These are phyloP conservation scores for Coemansia biformis DNA, from an alignment of 192 early-diverging fungal genomes.

Conservation along the genomic window DNA sequence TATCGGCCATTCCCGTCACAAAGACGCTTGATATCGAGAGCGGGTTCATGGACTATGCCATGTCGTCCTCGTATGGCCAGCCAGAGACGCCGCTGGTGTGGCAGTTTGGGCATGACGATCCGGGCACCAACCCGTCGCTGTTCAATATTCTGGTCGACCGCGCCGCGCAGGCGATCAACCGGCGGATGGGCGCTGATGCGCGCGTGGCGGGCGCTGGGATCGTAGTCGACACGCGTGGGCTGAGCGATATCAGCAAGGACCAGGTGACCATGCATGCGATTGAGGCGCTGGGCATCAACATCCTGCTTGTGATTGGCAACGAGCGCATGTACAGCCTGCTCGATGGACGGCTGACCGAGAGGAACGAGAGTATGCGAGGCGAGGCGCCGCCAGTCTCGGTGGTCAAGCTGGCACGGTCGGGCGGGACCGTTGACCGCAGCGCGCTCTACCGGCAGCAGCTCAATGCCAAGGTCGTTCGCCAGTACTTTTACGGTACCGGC, in stretches of 20 bases:
- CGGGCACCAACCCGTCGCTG: conserved; percentile 71
- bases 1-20: conserved; percentile 70
- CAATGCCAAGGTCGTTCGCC: conserved; percentile 70
- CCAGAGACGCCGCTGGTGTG: conserved; percentile 75
- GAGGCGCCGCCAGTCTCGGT: conserved; percentile 59
- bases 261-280: conserved; percentile 72
- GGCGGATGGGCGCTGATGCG: conserved; percentile 57
- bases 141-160: conserved; percentile 64
- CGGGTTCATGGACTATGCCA: conserved; percentile 59
- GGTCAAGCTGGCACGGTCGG: conserved; percentile 86
- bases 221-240: conserved; percentile 83
- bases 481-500: conserved; percentile 92
- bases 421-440: conserved; percentile 90
- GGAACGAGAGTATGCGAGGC: too few species aligned
- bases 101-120: conserved; percentile 82
- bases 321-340: conserved; percentile 90
- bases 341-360: too few species aligned
- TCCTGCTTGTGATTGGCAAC: conserved; percentile 86
- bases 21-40: conserved; percentile 81
- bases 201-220: conserved; percentile 63
- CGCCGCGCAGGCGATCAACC: conserved; percentile 60
- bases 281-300: conserved; percentile 65
- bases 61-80: conserved; percentile 57
- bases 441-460: conserved; percentile 59
- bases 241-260: conserved; percentile 68